Evolutionary conservation across 148 eudicot species (phyloP), one percentile per base, ranked within the genome.

Genomic region (Simmondsia chinensis): DNA sequence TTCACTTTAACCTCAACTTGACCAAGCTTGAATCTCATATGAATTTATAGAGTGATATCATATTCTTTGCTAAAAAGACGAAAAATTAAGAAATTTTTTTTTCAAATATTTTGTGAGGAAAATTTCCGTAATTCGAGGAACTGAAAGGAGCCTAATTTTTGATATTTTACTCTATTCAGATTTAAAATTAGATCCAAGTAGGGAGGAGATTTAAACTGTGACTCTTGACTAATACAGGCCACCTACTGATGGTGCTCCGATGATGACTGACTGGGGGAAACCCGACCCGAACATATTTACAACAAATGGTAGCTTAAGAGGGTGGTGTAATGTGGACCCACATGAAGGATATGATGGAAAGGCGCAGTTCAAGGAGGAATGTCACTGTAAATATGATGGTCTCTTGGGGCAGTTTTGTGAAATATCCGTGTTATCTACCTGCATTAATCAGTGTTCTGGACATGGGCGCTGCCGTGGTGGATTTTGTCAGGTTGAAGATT

Each of bases 251-350:
- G 82, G 60, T 39, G 78, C 43, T 48, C 70, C 72, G 5, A 57
- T 45, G 35, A 0, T 61, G 35, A 63, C 73, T 28, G 71, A 85
- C 44, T 89, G 97, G 97, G 52, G 76, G 30, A 72, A 69, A 60
- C 64, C 85, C 40, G 95, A 84, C 57, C 14, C 52, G 68, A 74
- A 68, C 61, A 54, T 89, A 31, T 74, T 75, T 43, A 81, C 95
- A 23, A 76, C 80, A 60, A 79, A 89, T 55, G 46, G 43, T 54
- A 89, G 85, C 52, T 39, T 56, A 45, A 51, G 44, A 17, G 97
- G 97, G 9, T 89, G 97, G 97, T 89, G 97, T 68, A 85, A 89
- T 57, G 95, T 85, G 53, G 88, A 85, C 54, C 95, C 95, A 18
- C 52, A 50, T 20, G 85, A 81, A 45, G 95, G 66, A 25, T 84